Evolutionary conservation across 108 stramenopile genomes (phyloP).

Genomic region (Skeletonema tropicum): DNA sequence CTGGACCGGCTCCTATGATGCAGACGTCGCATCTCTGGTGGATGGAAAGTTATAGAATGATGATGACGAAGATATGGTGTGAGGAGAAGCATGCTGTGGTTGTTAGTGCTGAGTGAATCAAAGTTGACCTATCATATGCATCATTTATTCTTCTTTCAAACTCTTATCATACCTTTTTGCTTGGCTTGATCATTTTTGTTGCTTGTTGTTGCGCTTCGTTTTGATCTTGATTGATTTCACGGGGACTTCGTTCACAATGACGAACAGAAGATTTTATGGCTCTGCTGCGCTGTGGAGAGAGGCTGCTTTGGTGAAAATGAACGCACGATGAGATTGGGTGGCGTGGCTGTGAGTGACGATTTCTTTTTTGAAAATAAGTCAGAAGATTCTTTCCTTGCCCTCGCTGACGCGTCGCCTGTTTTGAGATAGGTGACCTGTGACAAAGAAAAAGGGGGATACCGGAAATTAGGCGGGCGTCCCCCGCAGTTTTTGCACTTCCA

Average conservation of each 20-base stretch:
- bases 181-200: not conserved
- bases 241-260: not conserved
- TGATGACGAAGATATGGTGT: not conserved
- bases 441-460: too few relatives aligned
- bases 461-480: too few relatives aligned
- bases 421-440: too few relatives aligned
- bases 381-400: not conserved
- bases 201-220: not conserved
- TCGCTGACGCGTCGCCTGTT: too few relatives aligned
- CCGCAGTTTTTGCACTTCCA: not conserved
- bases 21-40: constrained; percentile 48
- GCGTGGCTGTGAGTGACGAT: too few relatives aligned
- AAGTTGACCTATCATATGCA: not conserved
- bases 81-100: too few relatives aligned
- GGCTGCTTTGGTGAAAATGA: too few relatives aligned
- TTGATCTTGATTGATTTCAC: not conserved
- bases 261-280: not conserved
- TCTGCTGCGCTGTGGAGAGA: too few relatives aligned
- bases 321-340: too few relatives aligned
- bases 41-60: not conserved
- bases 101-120: too few relatives aligned
- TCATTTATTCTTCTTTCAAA: not conserved
- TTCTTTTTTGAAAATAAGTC: not conserved
- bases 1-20: constrained; percentile 77
- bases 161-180: not conserved